Evolutionary conservation across 768 basidiomycete species (phyloP).

Genomic region (Pleurotus eryngii): DNA sequence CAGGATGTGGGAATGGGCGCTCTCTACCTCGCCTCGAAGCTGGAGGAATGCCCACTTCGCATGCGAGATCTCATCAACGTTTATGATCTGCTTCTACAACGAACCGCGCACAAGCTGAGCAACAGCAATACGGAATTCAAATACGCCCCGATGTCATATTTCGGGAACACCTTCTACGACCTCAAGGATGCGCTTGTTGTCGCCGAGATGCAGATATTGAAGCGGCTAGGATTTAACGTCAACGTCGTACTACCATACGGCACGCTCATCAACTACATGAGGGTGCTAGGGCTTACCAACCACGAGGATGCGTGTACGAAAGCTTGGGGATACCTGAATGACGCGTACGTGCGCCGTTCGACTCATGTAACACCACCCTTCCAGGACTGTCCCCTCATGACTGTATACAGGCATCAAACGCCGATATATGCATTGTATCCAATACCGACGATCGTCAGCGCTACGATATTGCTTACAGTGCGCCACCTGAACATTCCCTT

Average conservation of each 20-base stretch:
- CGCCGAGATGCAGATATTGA: constrained; percentile 96
- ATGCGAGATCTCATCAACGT: constrained; percentile 95
- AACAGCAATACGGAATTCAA: constrained; percentile 41
- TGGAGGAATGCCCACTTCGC: constrained; percentile 88
- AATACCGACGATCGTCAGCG: constrained; percentile 85
- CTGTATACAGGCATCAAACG: constrained; percentile 74
- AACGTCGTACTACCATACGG: constrained; percentile 92
- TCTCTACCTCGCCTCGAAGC: constrained; percentile 82
- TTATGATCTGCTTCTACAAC: constrained; percentile 85
- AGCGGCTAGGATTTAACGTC: constrained; percentile 93
- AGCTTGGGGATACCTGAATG: constrained; percentile 96
- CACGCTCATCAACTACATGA: constrained; percentile 90
- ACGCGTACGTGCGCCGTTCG: constrained; percentile 57
- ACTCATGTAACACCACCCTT: background rate
- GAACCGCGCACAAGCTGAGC: constrained; percentile 46
- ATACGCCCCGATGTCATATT: constrained; percentile 87
- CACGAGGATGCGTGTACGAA: constrained; percentile 65
- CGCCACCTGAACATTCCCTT: constrained; percentile 72
- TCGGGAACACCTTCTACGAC: constrained; percentile 86
- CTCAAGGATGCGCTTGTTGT: constrained; percentile 92
- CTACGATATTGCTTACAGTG: constrained; percentile 79
- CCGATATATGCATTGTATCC: constrained; percentile 89
- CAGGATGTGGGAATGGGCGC: constrained; percentile 91
- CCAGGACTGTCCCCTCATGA: no score
- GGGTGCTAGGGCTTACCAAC: constrained; percentile 80